Percentiles rank a stretch among this genome's conserved stretches.
Evolutionary conservation across 1,139 yeast species (phyloP).

Genomic region (Lodderomyces theae): DNA sequence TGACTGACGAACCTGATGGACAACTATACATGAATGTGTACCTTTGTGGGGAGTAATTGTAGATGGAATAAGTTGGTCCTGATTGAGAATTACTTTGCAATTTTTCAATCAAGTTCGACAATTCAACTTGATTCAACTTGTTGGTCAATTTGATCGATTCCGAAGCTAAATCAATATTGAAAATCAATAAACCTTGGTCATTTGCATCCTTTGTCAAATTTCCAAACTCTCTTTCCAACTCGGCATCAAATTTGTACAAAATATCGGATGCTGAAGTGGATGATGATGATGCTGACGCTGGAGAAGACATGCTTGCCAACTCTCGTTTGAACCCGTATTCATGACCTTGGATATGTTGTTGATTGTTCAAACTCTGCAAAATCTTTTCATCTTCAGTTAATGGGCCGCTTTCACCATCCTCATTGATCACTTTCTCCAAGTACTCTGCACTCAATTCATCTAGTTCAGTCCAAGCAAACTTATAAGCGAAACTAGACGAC

Average conservation of each 20-base stretch:
- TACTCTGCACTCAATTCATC: slow-evolving; percentile 58
- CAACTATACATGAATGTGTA: slow-evolving; percentile 75
- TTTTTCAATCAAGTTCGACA: slow-evolving; percentile 21
- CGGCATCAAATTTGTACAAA: slow-evolving; percentile 28
- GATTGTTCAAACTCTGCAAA: slow-evolving; percentile 42
- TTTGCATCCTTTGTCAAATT: slow-evolving; percentile 14
- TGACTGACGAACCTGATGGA: slow-evolving; percentile 86
- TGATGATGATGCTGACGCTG: background rate
- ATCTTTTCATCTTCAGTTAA: slow-evolving; percentile 60
- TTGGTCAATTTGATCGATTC: slow-evolving; percentile 27
- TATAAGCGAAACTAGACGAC: slow-evolving; percentile 54
- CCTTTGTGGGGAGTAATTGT: slow-evolving; percentile 30
- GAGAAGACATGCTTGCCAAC: slow-evolving; percentile 34
- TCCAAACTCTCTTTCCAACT: slow-evolving; percentile 24
- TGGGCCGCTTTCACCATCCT: slow-evolving; percentile 33
- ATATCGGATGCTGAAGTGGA: slow-evolving; percentile 18
- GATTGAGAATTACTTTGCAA: slow-evolving; percentile 17
- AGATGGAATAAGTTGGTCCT: slow-evolving; percentile 56
- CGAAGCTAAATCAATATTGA: slow-evolving; percentile 29
- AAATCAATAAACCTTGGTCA: slow-evolving; percentile 24
- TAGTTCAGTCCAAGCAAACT: slow-evolving; percentile 53
- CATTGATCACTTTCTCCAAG: slow-evolving; percentile 41
- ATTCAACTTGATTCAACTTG: slow-evolving; percentile 15
- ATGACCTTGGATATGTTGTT: slow-evolving; percentile 1
- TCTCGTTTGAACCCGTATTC: slow-evolving; percentile 23